A percentile compares a stretch with the other conserved stretches of the same genome.
phyloP scores from a whole-genome alignment of 2,329 filamentous ascomycete genomes.

The Emmonsiellopsis sp. region DNA sequence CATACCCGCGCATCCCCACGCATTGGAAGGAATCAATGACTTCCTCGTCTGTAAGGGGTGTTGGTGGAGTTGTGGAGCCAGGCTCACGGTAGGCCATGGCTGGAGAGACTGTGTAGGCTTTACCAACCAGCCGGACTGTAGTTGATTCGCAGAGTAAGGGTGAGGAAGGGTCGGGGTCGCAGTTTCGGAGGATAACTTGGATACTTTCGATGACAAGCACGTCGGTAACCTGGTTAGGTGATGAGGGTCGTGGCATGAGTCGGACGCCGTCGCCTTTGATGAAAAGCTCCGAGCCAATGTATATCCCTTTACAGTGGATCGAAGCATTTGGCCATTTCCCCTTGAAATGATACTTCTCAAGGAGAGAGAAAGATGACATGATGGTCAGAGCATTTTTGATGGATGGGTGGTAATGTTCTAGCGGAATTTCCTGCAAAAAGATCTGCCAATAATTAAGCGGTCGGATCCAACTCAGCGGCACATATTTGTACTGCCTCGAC shows the following conservation, averaged over 20 bases:
- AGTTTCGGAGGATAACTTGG: conserved; percentile 39
- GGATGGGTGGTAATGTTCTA: conserved; percentile 42
- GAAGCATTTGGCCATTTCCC: conserved; percentile 47
- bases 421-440: conserved; percentile 34
- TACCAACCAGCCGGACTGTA: conserved; percentile 41
- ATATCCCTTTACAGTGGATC: conserved; percentile 47
- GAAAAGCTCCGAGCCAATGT: conserved; percentile 49
- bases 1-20: conserved; percentile 37
- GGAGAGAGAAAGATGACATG: conserved; percentile 44
- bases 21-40: conserved; percentile 28
- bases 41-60: conserved; percentile 24
- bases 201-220: conserved; percentile 48
- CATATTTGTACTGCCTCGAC: conserved; percentile 47
- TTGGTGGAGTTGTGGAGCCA: conserved; percentile 12
- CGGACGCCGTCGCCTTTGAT: conserved; percentile 47
- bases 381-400: conserved; percentile 46
- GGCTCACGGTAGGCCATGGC: conserved; percentile 17
- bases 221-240: conserved; percentile 33
- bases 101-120: conserved; percentile 35
- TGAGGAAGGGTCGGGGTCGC: conserved; percentile 40
- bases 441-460: conserved; percentile 48
- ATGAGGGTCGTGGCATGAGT: conserved; percentile 29
- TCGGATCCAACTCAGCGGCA: conserved; percentile 45
- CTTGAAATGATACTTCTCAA: conserved; percentile 44
- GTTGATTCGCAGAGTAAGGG: conserved; percentile 38